Percentiles rank a stretch among this genome's conserved stretches.
phyloP scores from a whole-genome alignment of 139 green algal species.

The Pseudopediastrum boryanum region DNA sequence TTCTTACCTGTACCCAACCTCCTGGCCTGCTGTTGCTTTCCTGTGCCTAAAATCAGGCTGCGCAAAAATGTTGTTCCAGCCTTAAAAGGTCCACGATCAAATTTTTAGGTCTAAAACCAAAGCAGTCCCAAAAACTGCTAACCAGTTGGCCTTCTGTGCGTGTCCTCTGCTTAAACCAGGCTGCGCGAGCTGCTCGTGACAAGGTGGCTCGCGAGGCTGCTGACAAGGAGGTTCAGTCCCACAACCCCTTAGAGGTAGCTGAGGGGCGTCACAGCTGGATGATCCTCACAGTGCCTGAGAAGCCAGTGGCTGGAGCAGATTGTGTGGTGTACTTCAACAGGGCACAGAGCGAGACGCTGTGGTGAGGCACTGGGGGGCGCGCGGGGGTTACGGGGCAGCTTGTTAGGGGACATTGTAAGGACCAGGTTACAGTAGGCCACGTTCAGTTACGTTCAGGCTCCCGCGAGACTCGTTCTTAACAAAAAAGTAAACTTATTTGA shows the following conservation, averaged over 20 bases:
- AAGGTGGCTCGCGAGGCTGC: not conserved
- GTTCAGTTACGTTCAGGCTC: too few species aligned
- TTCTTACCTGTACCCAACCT: too few species aligned
- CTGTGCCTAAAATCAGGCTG: not conserved
- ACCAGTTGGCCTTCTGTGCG: not conserved
- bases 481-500: too few species aligned
- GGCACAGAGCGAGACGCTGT: conserved; percentile 62
- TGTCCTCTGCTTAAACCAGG: not conserved
- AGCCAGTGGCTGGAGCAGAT: conserved; percentile 66
- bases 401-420: too few species aligned
- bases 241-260: conserved; percentile 14
- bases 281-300: conserved; percentile 72
- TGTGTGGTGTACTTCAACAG: conserved; percentile 39
- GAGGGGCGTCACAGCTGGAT: conserved; percentile 64
- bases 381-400: not conserved
- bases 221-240: conserved; percentile 6
- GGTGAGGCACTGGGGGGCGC: conserved; percentile 30
- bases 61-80: not conserved
- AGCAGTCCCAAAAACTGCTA: not conserved
- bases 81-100: not conserved
- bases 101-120: not conserved
- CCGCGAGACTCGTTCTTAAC: too few species aligned
- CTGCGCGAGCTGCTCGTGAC: not conserved
- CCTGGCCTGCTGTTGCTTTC: not conserved
- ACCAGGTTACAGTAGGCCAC: too few species aligned